Percentiles rank a stretch among this genome's conserved stretches.
These are phyloP conservation scores for Pyrenopolyporus hunteri DNA, from an alignment of 495 filamentous ascomycete genomes.

Conservation along the genomic window DNA sequence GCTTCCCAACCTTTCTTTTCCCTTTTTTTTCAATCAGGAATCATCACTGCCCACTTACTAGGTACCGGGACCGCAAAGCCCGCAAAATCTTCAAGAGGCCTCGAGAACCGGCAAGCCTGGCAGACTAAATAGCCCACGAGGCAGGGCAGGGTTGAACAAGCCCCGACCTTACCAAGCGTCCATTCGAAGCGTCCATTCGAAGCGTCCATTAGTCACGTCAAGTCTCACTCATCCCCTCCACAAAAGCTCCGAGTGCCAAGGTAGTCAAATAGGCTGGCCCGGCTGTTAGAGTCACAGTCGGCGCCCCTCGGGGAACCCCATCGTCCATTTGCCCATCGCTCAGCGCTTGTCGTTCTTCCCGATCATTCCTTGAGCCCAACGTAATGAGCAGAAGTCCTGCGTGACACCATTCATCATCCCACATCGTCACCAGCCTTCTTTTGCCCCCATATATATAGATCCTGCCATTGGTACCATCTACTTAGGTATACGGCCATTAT, in stretches of 20 bases:
- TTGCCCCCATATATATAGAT: conserved; percentile 24
- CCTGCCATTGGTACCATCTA: neutral
- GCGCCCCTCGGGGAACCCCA: conserved; percentile 28
- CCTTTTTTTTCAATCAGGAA: too few species aligned
- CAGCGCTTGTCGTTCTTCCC: conserved; percentile 27
- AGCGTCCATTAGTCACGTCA: conserved; percentile 21
- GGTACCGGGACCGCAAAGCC: neutral
- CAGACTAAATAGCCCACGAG: conserved; percentile 34
- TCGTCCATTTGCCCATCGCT: conserved; percentile 13
- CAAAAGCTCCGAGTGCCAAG: conserved; percentile 35
- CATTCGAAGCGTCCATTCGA: neutral
- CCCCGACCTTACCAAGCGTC: neutral
- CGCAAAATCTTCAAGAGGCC: conserved; percentile 2
- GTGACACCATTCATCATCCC: conserved; percentile 38
- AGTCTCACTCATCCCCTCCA: conserved; percentile 28
- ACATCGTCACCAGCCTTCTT: conserved; percentile 34
- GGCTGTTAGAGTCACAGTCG: conserved; percentile 34
- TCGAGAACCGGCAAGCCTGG: conserved; percentile 15
- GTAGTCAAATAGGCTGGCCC: conserved; percentile 24
- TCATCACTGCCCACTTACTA: too few species aligned
- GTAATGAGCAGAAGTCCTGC: conserved; percentile 18
- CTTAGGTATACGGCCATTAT: neutral
- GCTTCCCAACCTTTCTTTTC: neutral
- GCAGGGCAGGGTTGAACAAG: conserved; percentile 19
- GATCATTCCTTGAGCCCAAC: conserved; percentile 25